Base-by-base conservation (phyloP, 1,284 basidiomycete genomes). In the Cryptococcus sp. region DNA sequence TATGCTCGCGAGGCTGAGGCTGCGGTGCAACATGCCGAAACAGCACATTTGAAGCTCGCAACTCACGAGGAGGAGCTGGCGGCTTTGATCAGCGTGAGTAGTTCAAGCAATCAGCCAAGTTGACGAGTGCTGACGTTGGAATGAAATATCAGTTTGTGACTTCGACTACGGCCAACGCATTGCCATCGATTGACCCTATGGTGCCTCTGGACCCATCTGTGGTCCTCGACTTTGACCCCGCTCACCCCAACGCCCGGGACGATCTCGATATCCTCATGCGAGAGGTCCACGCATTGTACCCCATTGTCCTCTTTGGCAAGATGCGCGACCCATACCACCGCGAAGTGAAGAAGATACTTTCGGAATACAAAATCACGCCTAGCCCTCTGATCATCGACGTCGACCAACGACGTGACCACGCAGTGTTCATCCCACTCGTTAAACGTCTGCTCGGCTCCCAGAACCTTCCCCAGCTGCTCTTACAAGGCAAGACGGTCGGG, bases 171-270 rank as follows among this genome's bases (percentile, higher is more conserved):
- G 85, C 89, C 75, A 92, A 92, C 76, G 82, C 87, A 52, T 86
- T 93, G 50, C 90, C 91, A 0, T 68, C 80, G 8, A 82, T 91
- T 50, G 85, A 92, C 72, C 87, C 89, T 0, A 66, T 81, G 5
- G 64, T 71, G 19, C 85, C 89, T 0, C 84, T 93, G 58, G 88
- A 91, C 72, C 89, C 90, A 2, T 83, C 87, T 62, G 83, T 90
- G 54, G 83, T 93, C 13, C 83, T 93, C 54, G 91, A 90, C 70
- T 93, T 93, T 73, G 89, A 93, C 74, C 87, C 88, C 0, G 82
- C 86, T 15, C 76, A 79, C 5, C 82, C 82, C 15, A 84, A 85
- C 1, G 78, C 80, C 10, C 82, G 85, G 47, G 69, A 72, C 5
- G 75, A 79, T 58, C 65, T 78, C 48, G 63, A 66, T 35, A 53